Evolutionary conservation across 2,329 filamentous ascomycete genomes (phyloP).

Genomic region (Colletotrichum plurivorum): DNA sequence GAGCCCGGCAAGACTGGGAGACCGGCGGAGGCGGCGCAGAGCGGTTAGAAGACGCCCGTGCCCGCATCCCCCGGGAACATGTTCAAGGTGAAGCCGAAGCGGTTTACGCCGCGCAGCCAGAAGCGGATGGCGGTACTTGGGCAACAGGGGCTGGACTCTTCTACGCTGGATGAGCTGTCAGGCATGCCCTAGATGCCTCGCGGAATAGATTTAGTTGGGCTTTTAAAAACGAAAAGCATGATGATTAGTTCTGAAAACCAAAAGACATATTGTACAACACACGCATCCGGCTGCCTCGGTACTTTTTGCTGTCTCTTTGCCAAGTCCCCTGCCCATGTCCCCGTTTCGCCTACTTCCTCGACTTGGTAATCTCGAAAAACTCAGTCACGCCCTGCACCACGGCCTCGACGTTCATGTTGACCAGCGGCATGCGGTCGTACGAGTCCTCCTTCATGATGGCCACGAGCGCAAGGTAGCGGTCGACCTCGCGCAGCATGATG

Average conservation of each 20-base stretch:
- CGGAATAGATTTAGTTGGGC: not conserved
- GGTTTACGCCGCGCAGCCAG: slow-evolving; percentile 37
- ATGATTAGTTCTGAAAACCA: not conserved
- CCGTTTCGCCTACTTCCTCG: slow-evolving; percentile 55
- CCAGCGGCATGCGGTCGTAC: slow-evolving; percentile 85
- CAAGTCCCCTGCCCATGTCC: slow-evolving; percentile 56
- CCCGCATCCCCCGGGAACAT: slow-evolving; percentile 34
- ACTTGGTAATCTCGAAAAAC: slow-evolving; percentile 82
- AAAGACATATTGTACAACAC: not conserved
- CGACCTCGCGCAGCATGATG: slow-evolving; percentile 78
- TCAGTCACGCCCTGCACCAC: slow-evolving; percentile 84
- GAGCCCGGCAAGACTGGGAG: not conserved
- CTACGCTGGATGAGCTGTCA: slow-evolving; percentile 29
- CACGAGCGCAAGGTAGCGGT: slow-evolving; percentile 83
- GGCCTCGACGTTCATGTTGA: slow-evolving; percentile 89
- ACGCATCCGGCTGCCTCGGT: not conserved
- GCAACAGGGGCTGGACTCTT: not conserved
- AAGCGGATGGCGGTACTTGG: slow-evolving; percentile 25
- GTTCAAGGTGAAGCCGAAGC: slow-evolving; percentile 35
- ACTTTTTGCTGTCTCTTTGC: not conserved
- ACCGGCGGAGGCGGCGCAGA: slow-evolving; percentile 1
- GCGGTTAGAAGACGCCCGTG: slow-evolving; percentile 33
- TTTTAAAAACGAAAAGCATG: not conserved
- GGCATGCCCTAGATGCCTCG: not conserved
- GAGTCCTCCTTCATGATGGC: slow-evolving; percentile 90